Conservation (phyloP, 2,329 filamentous ascomycete species). For the Thyridium curvatum region DNA sequence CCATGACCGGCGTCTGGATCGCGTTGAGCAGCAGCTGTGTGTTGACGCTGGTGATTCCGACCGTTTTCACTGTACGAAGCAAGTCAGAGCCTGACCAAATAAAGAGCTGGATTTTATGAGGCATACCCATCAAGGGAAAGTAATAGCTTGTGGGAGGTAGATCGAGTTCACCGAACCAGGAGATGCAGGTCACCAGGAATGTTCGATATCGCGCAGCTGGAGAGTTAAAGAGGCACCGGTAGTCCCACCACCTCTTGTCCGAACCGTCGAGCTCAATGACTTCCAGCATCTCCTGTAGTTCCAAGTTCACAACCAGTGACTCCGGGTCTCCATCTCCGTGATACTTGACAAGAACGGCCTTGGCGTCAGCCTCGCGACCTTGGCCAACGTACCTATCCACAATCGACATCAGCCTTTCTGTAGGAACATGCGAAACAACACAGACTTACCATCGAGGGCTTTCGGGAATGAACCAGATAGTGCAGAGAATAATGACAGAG, state of each 20-base stretch:
- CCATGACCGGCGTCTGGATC: constrained; percentile 2
- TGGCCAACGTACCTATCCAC: not conserved
- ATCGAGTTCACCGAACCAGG: constrained; percentile 5
- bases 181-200: constrained; percentile 3
- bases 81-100: too few relatives aligned
- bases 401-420: too few relatives aligned
- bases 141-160: constrained; percentile 4
- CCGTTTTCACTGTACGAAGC: not conserved
- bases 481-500: constrained; percentile 1
- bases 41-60: constrained; percentile 1
- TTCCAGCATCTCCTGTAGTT: constrained; percentile 4
- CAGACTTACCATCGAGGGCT: constrained; percentile 1
- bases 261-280: constrained; percentile 3
- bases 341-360: constrained; percentile 5
- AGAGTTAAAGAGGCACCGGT: constrained; percentile 1
- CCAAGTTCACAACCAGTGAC: constrained; percentile 2
- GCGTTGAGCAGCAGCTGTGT: constrained; percentile 2
- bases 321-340: constrained; percentile 5
- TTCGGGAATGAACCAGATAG: constrained; percentile 3
- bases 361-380: constrained; percentile 1
- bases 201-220: constrained; percentile 2
- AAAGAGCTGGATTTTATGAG: too few relatives aligned
- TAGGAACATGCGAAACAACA: too few relatives aligned
- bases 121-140: constrained; percentile 2
- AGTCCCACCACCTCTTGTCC: constrained; percentile 5